phyloP scores from a whole-genome alignment of 2,329 filamentous ascomycete genomes.

The Lachnum nothofagi region DNA sequence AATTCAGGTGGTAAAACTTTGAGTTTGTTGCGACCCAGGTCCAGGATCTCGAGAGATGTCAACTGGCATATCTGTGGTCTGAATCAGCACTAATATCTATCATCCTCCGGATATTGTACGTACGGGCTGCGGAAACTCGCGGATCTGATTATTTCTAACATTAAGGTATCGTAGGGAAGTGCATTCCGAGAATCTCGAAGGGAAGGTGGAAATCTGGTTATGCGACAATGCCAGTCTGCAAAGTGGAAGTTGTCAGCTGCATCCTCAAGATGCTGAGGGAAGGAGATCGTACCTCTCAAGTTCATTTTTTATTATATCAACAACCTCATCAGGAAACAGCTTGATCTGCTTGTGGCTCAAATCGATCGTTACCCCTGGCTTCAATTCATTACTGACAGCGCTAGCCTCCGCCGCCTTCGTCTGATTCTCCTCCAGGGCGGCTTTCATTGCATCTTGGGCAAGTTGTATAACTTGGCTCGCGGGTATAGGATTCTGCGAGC shows the following conservation, averaged over 20 bases:
- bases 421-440: constrained; percentile 60
- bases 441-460: constrained; percentile 62
- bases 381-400: constrained; percentile 55
- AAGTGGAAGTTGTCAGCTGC: constrained; percentile 24
- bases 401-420: constrained; percentile 57
- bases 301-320: constrained; percentile 35
- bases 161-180: constrained; percentile 75
- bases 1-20: constrained; percentile 73
- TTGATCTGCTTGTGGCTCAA: constrained; percentile 70
- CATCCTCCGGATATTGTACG: constrained; percentile 28
- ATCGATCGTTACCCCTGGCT: constrained; percentile 69
- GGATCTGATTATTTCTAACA: constrained; percentile 68
- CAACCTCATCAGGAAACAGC: constrained; percentile 34
- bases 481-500: constrained; percentile 49
- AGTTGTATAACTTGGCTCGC: constrained; percentile 60
- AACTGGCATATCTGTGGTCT: constrained; percentile 70
- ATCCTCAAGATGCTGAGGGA: constrained; percentile 1
- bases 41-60: constrained; percentile 82
- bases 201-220: constrained; percentile 67
- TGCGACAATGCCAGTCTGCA: constrained; percentile 72
- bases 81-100: constrained; percentile 12
- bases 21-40: constrained; percentile 85
- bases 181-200: constrained; percentile 67
- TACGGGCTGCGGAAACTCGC: constrained; percentile 61
- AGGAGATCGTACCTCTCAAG: constrained; percentile 30